Conservation (phyloP, 2,329 filamentous ascomycete genomes). For the Fusarium transvaalense region DNA sequence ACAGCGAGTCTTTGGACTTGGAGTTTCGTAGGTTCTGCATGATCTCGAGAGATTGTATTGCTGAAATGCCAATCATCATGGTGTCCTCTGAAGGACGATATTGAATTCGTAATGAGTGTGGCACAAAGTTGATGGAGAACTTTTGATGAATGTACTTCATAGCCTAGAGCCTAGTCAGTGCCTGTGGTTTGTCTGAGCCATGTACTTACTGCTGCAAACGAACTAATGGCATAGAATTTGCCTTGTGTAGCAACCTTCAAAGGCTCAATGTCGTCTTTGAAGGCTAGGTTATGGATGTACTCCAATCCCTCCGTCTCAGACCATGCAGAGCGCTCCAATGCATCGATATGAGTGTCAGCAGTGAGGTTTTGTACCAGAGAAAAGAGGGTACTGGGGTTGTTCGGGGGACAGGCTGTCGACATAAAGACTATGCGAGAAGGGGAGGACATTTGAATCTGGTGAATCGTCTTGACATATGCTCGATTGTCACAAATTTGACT, state of each 20-base stretch:
- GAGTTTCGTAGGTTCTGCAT: slow-evolving; percentile 85
- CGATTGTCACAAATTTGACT: slow-evolving; percentile 95
- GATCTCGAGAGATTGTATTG: slow-evolving; percentile 87
- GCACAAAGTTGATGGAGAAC: slow-evolving; percentile 75
- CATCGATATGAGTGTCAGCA: slow-evolving; percentile 50
- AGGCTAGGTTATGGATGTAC: slow-evolving; percentile 82
- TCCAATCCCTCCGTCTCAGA: slow-evolving; percentile 82
- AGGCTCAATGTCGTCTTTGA: slow-evolving; percentile 81
- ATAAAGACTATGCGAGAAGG: slow-evolving; percentile 86
- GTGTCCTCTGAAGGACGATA: slow-evolving; percentile 91
- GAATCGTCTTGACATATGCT: slow-evolving; percentile 87
- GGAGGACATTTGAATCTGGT: slow-evolving; percentile 85
- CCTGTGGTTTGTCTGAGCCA: too few relatives aligned
- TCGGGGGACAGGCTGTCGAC: slow-evolving; percentile 73
- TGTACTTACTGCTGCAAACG: slow-evolving; percentile 81
- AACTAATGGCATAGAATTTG: slow-evolving; percentile 89
- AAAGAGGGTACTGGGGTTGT: slow-evolving; percentile 78
- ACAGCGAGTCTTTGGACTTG: slow-evolving; percentile 85
- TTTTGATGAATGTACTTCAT: slow-evolving; percentile 84
- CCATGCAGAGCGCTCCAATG: slow-evolving; percentile 84
- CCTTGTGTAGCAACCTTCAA: slow-evolving; percentile 83
- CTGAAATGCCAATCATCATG: slow-evolving; percentile 95
- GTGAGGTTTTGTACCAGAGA: slow-evolving; percentile 76
- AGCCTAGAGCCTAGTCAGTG: slow-evolving; percentile 63
- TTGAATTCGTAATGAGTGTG: slow-evolving; percentile 85